phyloP scores from a whole-genome alignment of 2,329 filamentous ascomycete genomes.

The Neofusicoccum laricinum region DNA sequence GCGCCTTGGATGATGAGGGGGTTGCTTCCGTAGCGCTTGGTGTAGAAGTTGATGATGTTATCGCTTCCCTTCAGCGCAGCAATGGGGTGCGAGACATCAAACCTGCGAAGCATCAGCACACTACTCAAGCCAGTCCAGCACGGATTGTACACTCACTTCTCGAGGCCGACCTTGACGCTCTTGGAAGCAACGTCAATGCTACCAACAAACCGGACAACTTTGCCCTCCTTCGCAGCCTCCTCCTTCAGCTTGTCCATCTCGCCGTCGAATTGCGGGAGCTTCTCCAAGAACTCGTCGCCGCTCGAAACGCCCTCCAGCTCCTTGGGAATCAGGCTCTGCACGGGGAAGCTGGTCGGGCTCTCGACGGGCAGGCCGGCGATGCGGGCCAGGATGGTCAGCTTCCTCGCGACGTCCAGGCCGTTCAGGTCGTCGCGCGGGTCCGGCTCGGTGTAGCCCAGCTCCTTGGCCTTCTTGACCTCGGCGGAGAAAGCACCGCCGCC shows the following conservation, averaged over 20 bases:
- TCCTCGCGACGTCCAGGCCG: conserved; percentile 87
- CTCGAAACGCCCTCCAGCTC: conserved; percentile 74
- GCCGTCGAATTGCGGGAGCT: conserved; percentile 77
- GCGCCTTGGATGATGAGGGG: conserved; percentile 93
- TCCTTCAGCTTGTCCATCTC: conserved; percentile 86
- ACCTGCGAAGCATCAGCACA: conserved; percentile 24
- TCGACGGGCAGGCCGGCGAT: conserved; percentile 78
- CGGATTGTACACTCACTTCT: conserved; percentile 56
- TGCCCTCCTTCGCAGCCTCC: conserved; percentile 81
- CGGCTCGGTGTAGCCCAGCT: conserved; percentile 87
- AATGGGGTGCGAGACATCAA: conserved; percentile 82
- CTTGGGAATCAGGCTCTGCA: conserved; percentile 87
- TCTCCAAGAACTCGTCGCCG: conserved; percentile 81
- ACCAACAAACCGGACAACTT: conserved; percentile 91
- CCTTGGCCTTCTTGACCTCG: conserved; percentile 88
- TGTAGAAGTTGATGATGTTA: conserved; percentile 99
- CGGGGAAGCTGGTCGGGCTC: conserved; percentile 84
- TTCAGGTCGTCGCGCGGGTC: conserved; percentile 85
- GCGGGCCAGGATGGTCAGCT: conserved; percentile 90
- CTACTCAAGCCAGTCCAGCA: not conserved
- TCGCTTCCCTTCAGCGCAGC: conserved; percentile 94
- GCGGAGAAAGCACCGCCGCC: conserved; percentile 81
- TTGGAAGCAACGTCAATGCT: conserved; percentile 82
- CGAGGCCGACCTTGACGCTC: conserved; percentile 84
- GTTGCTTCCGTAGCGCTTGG: conserved; percentile 85